Base-by-base conservation (phyloP, 176 grass and related monocot species). In the Hordeum marinum region DNA sequence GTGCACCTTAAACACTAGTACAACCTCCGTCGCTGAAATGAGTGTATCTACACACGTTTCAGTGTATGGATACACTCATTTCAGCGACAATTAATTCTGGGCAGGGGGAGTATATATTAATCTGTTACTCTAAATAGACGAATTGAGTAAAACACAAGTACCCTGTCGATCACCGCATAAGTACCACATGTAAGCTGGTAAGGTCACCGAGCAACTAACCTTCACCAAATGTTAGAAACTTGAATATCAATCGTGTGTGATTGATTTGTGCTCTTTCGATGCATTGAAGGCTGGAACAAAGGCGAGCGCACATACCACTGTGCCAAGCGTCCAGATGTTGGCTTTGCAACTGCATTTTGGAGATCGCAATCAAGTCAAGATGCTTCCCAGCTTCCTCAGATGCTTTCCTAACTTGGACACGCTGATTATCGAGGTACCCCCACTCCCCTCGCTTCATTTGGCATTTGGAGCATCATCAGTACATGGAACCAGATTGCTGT, bases 341-440 rank as follows among this genome's bases (percentile, higher is more conserved):
- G 76, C 63, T 21, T 42, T 89, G 65, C 14, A 80, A 4, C 6
- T 84, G 75, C 13, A 61, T 6, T 84, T 89, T 32, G 5, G 34
- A 41, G 21, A 57, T 4, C 0, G 4, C 18, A 23, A 31, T 55
- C 29, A 89, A 27, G 67, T 79, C 9, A 67, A 80, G 32, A 79
- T 89, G 81, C 18, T 84, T 10, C 54, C 34, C 9, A 64, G 66
- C 21, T 84, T 89, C 34, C 87, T 89, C 17, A 84, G 32, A 58
- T 84, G 87, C 35, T 89, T 89, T 63, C 87, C 87, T 25, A 72
- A 62, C 11, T 13, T 80, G 3, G 42, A 80, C 4, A 75, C 43
- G 0, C 20, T 89, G 7, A 57, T 41, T n/a, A 35, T 89, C 18
- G 3, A 72, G 87, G 87, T 89, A 79, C 14, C 45, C 14, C 46